Evolutionary conservation across 331 rosid genomes (phyloP).

Genomic region (Malus hybrid): DNA sequence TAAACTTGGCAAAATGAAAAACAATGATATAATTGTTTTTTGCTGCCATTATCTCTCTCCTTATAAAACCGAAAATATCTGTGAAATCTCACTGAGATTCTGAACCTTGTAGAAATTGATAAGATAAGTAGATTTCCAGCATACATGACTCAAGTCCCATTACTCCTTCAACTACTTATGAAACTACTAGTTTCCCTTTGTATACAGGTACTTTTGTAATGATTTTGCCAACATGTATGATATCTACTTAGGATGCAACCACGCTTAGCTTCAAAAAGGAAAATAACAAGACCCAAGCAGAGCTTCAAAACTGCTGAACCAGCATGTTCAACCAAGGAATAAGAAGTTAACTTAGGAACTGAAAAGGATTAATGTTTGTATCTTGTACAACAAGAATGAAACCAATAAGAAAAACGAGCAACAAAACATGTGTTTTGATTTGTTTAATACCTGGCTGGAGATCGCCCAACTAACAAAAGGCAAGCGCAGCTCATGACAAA

Average conservation of each 20-base stretch:
- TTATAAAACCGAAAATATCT: background rate
- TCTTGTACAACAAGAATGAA: background rate
- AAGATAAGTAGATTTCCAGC: background rate
- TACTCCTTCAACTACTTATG: background rate
- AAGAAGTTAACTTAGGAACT: background rate
- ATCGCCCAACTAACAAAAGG: slow-evolving; percentile 81
- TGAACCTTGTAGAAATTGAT: background rate
- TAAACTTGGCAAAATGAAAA: background rate
- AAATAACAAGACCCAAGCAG: background rate
- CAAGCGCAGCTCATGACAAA: slow-evolving; percentile 77
- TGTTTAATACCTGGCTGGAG: slow-evolving; percentile 56
- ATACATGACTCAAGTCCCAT: background rate
- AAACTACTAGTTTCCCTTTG: background rate
- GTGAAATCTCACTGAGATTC: background rate
- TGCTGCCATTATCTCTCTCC: background rate
- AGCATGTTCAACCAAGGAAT: background rate
- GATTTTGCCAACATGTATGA: background rate
- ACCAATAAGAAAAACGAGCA: slow-evolving; percentile 4
- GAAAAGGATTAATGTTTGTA: background rate
- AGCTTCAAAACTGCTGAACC: background rate
- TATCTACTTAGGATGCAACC: background rate
- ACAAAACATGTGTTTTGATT: background rate
- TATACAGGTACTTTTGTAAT: background rate
- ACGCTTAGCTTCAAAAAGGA: background rate
- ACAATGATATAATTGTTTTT: background rate